Base-by-base conservation (phyloP, 2,329 filamentous ascomycete genomes). In the Teratosphaeria zuluensis region DNA sequence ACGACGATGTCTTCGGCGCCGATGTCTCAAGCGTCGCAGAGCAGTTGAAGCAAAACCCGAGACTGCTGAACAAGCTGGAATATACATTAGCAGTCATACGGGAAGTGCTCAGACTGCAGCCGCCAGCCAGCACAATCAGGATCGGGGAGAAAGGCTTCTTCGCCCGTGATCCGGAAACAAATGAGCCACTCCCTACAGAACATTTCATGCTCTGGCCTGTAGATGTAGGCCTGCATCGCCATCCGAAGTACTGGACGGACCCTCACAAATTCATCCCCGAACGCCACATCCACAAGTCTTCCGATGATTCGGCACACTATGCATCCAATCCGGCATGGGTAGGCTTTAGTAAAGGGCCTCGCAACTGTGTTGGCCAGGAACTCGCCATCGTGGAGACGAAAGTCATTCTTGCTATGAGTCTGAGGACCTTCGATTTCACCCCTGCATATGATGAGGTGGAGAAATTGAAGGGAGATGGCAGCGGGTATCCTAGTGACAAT, bases 281-380 rank as follows among this genome's bases (percentile, higher is more conserved):
- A 48, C 55, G 60, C 9, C 55, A 57, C 38, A 31, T 61, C 3
- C 53, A 54, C 28, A 62, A 61, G 19, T 54, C 38, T 58, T 58
- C 53, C 1, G 65, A 76, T 56, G 64, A 68, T 62, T 59, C 74
- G 63, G 58, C 58, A 28, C 55, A 62, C 19, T 67, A 75, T 64
- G 66, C 72, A 21, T 61, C 68, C 53, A 75, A 77, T 55, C 75
- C 77, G 57, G 80, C 80, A 0, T 85, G 76, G 75, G 75, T 81
- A 8, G 74, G 79, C 0, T 85, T 85, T 66, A 80, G 81, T 63
- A 74, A 77, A 58, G 82, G 83, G 0, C 74, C 77, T 1, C 69
- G 82, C 12, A 80, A 78, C 56, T 86, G 82, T 64, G 76, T 84
- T n/a, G 82, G 81, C 1, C 80, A 83, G 66, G 78, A 80, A 62